Conservation (phyloP, 139 green algal genomes). For the Volvox africanus region DNA sequence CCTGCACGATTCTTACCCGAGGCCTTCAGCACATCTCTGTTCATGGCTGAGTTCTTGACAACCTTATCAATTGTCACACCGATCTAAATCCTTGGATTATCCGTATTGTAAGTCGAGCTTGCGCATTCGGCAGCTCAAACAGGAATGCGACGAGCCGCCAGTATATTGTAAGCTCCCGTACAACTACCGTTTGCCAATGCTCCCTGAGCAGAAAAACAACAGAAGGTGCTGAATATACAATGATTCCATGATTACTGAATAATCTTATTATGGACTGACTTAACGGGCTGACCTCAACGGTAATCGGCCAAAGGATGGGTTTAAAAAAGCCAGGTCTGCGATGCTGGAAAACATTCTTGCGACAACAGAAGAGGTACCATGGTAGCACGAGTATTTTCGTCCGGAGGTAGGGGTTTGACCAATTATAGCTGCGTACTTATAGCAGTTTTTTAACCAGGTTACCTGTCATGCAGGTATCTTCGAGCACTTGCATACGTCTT, state of each 20-base stretch:
- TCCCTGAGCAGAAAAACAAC: too few relatives aligned
- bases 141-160: too few relatives aligned
- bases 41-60: neutral
- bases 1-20: neutral
- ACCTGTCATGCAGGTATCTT: neutral
- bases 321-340: neutral
- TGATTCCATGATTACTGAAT: too few relatives aligned
- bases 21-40: neutral
- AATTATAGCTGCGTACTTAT: too few relatives aligned
- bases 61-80: too few relatives aligned
- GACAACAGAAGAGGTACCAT: slow-evolving; percentile 15
- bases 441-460: too few relatives aligned
- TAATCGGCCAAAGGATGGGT: neutral
- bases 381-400: neutral
- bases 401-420: neutral
- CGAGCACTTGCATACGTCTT: slow-evolving; percentile 44
- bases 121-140: too few relatives aligned
- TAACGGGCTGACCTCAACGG: neutral
- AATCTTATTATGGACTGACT: neutral
- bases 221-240: too few relatives aligned
- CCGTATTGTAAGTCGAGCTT: too few relatives aligned
- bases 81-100: too few relatives aligned
- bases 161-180: too few relatives aligned
- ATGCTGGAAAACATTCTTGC: slow-evolving; percentile 33
- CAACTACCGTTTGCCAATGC: too few relatives aligned